Percentiles rank a stretch among this genome's conserved stretches.
Conservation (phyloP, 208 protist species). For the Wallacemonas collosoma region DNA sequence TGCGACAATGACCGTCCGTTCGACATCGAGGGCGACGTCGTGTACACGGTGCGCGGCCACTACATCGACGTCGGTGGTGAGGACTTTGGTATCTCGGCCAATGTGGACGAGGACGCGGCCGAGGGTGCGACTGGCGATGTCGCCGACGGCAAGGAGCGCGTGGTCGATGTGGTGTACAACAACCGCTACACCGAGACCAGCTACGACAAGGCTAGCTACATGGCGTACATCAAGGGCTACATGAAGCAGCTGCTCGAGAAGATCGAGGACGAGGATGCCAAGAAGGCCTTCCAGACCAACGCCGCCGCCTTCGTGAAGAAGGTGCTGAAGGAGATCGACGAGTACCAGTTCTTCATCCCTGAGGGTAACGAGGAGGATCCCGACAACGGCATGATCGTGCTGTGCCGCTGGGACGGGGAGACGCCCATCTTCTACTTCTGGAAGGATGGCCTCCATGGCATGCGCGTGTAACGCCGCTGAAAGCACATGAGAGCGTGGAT, state of each 20-base stretch:
- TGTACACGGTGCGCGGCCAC: slow-evolving; percentile 79
- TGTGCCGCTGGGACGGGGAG: slow-evolving; percentile 90
- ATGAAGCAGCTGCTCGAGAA: slow-evolving; percentile 90
- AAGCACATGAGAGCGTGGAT: no score
- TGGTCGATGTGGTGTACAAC: slow-evolving; percentile 89
- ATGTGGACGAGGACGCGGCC: slow-evolving; percentile 88
- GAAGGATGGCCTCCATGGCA: slow-evolving; percentile 90
- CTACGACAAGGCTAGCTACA: slow-evolving; percentile 94
- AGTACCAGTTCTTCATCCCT: slow-evolving; percentile 94
- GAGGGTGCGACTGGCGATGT: slow-evolving; percentile 86
- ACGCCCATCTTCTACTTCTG: slow-evolving; percentile 89
- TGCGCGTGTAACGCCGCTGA: slow-evolving; percentile 60
- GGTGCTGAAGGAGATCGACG: slow-evolving; percentile 90
- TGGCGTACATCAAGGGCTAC: slow-evolving; percentile 91
- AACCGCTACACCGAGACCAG: slow-evolving; percentile 91
- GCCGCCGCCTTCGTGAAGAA: slow-evolving; percentile 91
- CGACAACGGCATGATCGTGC: slow-evolving; percentile 89
- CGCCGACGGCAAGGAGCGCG: slow-evolving; percentile 76
- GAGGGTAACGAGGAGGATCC: slow-evolving; percentile 91
- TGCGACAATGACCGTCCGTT: slow-evolving; percentile 91
- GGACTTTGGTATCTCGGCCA: slow-evolving; percentile 91
- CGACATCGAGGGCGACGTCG: slow-evolving; percentile 76
- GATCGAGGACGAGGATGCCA: slow-evolving; percentile 79
- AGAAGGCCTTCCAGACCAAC: slow-evolving; percentile 90
- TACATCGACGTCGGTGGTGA: slow-evolving; percentile 90